These are phyloP conservation scores for Aspergillus pseudoviridinutans DNA, from an alignment of 2,329 filamentous ascomycete genomes.

Conservation along the genomic window DNA sequence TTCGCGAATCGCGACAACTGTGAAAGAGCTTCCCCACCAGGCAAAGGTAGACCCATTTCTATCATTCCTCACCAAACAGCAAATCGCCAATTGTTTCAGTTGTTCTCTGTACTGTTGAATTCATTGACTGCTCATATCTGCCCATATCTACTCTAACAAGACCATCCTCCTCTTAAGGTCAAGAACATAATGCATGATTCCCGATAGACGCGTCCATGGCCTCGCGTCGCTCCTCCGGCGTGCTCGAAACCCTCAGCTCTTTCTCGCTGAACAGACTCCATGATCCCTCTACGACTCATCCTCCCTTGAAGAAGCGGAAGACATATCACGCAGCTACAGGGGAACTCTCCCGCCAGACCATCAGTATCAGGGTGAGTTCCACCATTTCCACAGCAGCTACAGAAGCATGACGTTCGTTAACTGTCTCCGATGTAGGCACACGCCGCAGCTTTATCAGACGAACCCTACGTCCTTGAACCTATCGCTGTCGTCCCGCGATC, in stretches of 20 bases:
- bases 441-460: constrained; percentile 31
- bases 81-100: not conserved
- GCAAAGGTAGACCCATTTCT: not conserved
- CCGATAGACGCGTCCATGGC: constrained; percentile 33
- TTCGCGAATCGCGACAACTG: constrained; percentile 3
- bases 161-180: not conserved
- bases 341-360: constrained; percentile 15
- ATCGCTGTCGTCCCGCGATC: constrained; percentile 35
- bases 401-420: not conserved
- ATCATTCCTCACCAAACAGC: not conserved
- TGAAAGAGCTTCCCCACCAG: not conserved
- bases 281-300: constrained; percentile 13
- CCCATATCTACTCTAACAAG: not conserved
- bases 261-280: constrained; percentile 28
- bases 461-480: constrained; percentile 32
- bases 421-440: constrained; percentile 25
- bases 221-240: constrained; percentile 27
- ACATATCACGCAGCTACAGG: constrained; percentile 16
- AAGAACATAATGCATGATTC: constrained; percentile 12
- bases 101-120: not conserved
- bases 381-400: not conserved
- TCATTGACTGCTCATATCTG: not conserved
- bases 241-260: constrained; percentile 28
- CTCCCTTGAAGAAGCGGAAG: constrained; percentile 34
- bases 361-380: constrained; percentile 31